Evolutionary conservation across 805 yeast species (phyloP).

Genomic region (Ogataea ramenticola): DNA sequence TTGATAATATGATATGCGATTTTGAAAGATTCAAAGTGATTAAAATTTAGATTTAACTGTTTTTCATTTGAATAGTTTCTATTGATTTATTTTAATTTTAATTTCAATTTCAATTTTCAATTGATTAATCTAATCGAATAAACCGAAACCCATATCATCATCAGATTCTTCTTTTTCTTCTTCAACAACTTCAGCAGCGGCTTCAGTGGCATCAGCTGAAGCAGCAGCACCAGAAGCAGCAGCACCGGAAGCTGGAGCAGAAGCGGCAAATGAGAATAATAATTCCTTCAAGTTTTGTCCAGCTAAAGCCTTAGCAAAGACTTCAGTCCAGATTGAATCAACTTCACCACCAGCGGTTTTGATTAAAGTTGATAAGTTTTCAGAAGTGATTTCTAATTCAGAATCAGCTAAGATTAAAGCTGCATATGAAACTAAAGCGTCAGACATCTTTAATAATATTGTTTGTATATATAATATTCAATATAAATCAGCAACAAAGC

Average conservation of each 20-base stretch:
- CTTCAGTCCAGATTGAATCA: conserved; percentile 80
- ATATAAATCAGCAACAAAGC: too few species aligned
- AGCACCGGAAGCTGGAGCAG: conserved; percentile 69
- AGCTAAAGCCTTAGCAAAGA: conserved; percentile 81
- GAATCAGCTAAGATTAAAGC: conserved; percentile 98
- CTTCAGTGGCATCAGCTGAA: conserved; percentile 57
- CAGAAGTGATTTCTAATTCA: conserved; percentile 80
- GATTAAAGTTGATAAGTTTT: conserved; percentile 72
- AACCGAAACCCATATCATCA: conserved; percentile 93
- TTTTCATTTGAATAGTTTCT: too few species aligned
- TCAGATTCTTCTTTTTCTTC: conserved; percentile 54
- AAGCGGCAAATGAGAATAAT: conserved; percentile 52
- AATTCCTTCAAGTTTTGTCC: conserved; percentile 81
- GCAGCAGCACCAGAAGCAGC: conserved; percentile 57
- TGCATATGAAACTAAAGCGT: conserved; percentile 94
- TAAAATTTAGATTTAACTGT: too few species aligned
- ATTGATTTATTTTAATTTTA: not conserved
- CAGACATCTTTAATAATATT: conserved; percentile 90
- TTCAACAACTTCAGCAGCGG: conserved; percentile 52
- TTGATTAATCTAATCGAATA: conserved; percentile 61
- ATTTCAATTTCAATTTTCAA: not conserved
- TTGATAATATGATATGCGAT: too few species aligned
- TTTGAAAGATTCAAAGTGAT: too few species aligned
- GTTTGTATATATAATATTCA: too few species aligned
- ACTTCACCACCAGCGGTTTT: conserved; percentile 78